A percentile compares a stretch with the other conserved stretches of the same genome.
phyloP scores from a whole-genome alignment of 164 flowering plant species.

The Berberis thunbergii region DNA sequence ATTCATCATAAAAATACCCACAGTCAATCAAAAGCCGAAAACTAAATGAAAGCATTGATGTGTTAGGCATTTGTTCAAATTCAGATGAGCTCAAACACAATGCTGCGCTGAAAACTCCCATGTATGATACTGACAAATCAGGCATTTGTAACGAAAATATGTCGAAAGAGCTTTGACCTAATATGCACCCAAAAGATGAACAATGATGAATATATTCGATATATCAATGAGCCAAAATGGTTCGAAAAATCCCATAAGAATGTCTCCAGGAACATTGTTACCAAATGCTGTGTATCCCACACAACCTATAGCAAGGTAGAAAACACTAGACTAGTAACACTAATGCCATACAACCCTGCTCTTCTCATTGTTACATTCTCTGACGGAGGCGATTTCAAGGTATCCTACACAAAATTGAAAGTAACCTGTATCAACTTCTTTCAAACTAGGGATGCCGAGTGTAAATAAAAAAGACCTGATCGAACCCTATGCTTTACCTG shows the following conservation, averaged over 20 bases:
- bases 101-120: too few relatives aligned
- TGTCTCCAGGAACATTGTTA: slow-evolving; percentile 21
- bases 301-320: slow-evolving; percentile 22
- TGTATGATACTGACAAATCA: not conserved
- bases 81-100: too few relatives aligned
- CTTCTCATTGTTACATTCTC: slow-evolving; percentile 33
- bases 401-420: slow-evolving; percentile 18
- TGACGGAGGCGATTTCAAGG: slow-evolving; percentile 31
- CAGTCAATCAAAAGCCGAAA: not conserved
- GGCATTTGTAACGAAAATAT: not conserved
- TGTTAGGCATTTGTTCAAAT: too few relatives aligned
- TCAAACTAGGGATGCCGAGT: not conserved
- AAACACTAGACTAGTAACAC: slow-evolving; percentile 16
- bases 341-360: slow-evolving; percentile 20
- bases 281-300: slow-evolving; percentile 30
- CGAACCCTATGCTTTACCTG: slow-evolving; percentile 19
- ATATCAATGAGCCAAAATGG: slow-evolving; percentile 30
- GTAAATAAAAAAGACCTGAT: not conserved
- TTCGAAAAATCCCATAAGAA: slow-evolving; percentile 21
- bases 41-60: too few relatives aligned
- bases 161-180: slow-evolving; percentile 17
- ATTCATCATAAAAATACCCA: not conserved
- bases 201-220: slow-evolving; percentile 25
- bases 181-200: slow-evolving; percentile 34
- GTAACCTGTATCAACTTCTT: not conserved